Evolutionary conservation across 176 grass and related monocot species (phyloP).

Genomic region (Luzula sylvatica): DNA sequence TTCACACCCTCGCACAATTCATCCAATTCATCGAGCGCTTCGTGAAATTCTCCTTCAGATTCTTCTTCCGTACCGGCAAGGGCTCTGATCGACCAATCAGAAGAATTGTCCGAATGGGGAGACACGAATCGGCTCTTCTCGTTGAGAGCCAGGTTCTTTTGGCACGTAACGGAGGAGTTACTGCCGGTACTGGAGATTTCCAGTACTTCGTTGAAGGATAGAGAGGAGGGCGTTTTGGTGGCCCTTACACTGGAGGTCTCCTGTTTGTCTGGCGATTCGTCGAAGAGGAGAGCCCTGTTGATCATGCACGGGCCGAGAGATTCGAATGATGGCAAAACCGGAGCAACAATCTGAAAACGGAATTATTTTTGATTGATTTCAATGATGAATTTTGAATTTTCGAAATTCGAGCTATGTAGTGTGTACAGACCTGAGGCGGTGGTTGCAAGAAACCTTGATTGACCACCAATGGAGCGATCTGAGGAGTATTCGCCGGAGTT

Average conservation of each 20-base stretch:
- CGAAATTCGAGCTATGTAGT: neutral
- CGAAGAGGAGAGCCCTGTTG: slow-evolving; percentile 54
- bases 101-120: slow-evolving; percentile 46
- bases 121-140: slow-evolving; percentile 12
- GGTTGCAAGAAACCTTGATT: slow-evolving; percentile 33
- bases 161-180: neutral
- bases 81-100: slow-evolving; percentile 59
- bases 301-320: slow-evolving; percentile 25
- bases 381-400: neutral
- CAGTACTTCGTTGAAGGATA: slow-evolving; percentile 15
- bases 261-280: slow-evolving; percentile 62
- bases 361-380: neutral
- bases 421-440: slow-evolving; percentile 32
- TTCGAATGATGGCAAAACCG: slow-evolving; percentile 20
- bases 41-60: slow-evolving; percentile 23
- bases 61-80: slow-evolving; percentile 47
- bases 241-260: slow-evolving; percentile 15
- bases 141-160: slow-evolving; percentile 15
- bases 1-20: slow-evolving; percentile 58
- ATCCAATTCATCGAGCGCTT: slow-evolving; percentile 19
- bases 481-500: slow-evolving; percentile 66
- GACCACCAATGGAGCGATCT: slow-evolving; percentile 29
- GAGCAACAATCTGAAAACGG: slow-evolving; percentile 17
- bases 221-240: slow-evolving; percentile 22
- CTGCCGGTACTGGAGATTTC: neutral